Conservation (phyloP, 306 rosid genomes). For the Styphnolobium japonicum region DNA sequence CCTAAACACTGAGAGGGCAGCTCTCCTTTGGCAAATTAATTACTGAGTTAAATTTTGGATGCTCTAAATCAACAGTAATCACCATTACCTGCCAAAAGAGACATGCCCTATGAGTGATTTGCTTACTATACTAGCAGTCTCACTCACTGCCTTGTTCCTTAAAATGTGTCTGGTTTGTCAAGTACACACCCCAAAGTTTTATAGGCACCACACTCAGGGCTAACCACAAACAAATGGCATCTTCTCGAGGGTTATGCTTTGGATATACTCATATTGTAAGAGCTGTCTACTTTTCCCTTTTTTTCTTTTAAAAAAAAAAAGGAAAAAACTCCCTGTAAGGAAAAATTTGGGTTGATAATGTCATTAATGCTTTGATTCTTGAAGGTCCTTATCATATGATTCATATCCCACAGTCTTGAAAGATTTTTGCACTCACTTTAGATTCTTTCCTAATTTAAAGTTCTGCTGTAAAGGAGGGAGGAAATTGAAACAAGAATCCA, state of each 20-base stretch:
- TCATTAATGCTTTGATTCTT: neutral
- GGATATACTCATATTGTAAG: constrained; percentile 23
- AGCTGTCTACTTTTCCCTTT: neutral
- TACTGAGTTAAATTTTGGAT: neutral
- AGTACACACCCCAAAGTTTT: neutral
- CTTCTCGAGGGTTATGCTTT: constrained; percentile 17
- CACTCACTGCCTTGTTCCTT: neutral
- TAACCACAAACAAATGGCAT: constrained; percentile 10
- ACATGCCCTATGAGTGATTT: constrained; percentile 17
- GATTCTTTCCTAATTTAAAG: neutral
- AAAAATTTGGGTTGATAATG: neutral
- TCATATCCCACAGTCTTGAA: constrained; percentile 4
- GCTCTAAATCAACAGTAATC: neutral
- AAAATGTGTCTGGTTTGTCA: neutral
- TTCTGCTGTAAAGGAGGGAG: neutral
- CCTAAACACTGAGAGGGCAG: constrained; percentile 34
- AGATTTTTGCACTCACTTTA: neutral
- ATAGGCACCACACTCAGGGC: constrained; percentile 16
- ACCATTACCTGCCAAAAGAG: constrained; percentile 23
- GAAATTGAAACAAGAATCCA: neutral
- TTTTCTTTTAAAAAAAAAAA: neutral
- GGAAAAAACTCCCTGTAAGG: neutral
- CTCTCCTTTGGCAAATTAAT: constrained; percentile 36
- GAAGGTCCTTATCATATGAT: neutral
- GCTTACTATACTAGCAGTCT: constrained; percentile 10